phyloP scores from a whole-genome alignment of 2,329 filamentous ascomycete species.

The Allantophomopsis lycopodina region DNA sequence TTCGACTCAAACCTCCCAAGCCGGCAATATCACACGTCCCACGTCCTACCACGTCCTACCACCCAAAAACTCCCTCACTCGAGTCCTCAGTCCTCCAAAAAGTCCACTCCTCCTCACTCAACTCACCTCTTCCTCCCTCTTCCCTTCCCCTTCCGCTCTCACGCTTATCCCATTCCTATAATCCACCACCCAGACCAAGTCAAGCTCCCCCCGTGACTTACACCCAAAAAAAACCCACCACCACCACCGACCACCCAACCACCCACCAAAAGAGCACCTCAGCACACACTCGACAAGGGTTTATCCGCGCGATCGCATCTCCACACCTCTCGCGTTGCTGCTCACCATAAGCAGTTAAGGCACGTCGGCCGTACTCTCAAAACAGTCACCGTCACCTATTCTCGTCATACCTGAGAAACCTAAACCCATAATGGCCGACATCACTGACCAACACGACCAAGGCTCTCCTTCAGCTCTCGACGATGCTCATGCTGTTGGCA shows the following conservation, averaged over 20 bases:
- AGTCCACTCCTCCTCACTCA: no score
- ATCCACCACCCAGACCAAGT: no score
- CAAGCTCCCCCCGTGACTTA: neutral
- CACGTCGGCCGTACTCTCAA: conserved; percentile 19
- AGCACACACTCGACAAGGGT: no score
- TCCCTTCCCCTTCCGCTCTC: no score
- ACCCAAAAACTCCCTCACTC: no score
- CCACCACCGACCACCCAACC: neutral
- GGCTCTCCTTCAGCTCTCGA: conserved; percentile 63
- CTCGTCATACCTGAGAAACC: conserved; percentile 19
- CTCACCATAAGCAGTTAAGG: conserved; percentile 20
- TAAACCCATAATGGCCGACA: conserved; percentile 53
- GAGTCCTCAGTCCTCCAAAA: no score
- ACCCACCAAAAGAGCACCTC: neutral
- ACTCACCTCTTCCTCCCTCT: no score
- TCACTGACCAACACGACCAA: conserved; percentile 65
- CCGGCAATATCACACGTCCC: no score
- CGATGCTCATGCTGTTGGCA: conserved; percentile 57
- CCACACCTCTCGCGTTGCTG: conserved; percentile 1
- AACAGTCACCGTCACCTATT: conserved; percentile 14
- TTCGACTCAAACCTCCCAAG: no score
- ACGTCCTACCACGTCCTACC: no score
- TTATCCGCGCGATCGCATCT: neutral
- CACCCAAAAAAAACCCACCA: neutral
- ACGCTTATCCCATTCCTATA: no score